Conservation (phyloP, 1,139 yeast species). For the Pichia inconspicua region DNA sequence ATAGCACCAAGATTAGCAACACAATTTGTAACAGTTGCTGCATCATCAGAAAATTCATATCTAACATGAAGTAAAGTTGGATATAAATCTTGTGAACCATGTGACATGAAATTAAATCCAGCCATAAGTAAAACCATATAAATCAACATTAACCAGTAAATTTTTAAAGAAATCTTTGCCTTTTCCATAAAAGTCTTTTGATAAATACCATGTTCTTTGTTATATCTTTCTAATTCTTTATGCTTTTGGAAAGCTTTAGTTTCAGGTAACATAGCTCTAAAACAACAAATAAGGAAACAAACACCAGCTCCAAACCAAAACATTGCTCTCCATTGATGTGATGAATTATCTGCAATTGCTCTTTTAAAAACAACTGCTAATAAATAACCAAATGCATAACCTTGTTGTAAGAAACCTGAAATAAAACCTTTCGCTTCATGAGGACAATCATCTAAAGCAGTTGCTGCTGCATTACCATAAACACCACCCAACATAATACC, state of each 20-base stretch:
- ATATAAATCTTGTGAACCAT: constrained; percentile 67
- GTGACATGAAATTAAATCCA: constrained; percentile 62
- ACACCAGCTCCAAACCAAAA: constrained; percentile 78
- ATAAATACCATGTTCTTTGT: constrained; percentile 24
- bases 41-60: constrained; percentile 40
- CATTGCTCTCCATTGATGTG: constrained; percentile 64
- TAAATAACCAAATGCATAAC: constrained; percentile 65
- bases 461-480: constrained; percentile 60
- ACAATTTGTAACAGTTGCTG: constrained; percentile 57
- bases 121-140: constrained; percentile 53
- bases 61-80: constrained; percentile 57
- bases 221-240: constrained; percentile 28
- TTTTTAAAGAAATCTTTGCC: constrained; percentile 29
- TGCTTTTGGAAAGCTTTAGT: constrained; percentile 43
- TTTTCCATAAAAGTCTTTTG: constrained; percentile 25
- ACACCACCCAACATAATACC: constrained; percentile 69
- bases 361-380: constrained; percentile 58
- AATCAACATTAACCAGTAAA: constrained; percentile 38
- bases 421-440: constrained; percentile 51
- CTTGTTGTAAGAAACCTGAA: constrained; percentile 64
- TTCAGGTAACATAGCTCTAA: constrained; percentile 53
- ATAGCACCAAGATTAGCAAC: constrained; percentile 69
- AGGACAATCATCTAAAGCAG: constrained; percentile 67
- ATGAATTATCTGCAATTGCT: constrained; percentile 45
- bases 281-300: constrained; percentile 46